Conservation (phyloP, 163 green algal genomes). For the Volvox carteri region DNA sequence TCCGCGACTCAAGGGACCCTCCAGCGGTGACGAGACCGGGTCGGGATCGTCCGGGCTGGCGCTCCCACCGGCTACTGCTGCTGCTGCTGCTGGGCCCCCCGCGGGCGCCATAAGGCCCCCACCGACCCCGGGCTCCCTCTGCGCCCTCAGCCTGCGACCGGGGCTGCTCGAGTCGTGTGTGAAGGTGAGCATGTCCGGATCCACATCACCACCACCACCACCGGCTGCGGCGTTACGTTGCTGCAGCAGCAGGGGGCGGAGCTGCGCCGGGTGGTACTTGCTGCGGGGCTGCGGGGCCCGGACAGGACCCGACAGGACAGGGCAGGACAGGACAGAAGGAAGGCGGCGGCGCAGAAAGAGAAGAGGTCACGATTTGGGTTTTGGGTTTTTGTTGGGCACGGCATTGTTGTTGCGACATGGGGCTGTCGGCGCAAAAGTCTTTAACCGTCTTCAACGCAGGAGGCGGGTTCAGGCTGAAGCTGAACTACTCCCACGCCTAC, state of each 20-base stretch:
- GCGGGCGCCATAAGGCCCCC: neutral
- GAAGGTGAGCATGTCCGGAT: neutral
- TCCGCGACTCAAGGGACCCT: neutral
- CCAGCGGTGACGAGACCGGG: neutral
- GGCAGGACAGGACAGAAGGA: neutral
- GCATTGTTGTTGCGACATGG: no score
- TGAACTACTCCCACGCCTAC: no score
- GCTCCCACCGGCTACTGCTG: no score
- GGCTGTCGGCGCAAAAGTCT: no score
- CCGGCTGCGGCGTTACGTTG: no score
- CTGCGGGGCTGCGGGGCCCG: conserved; percentile 1
- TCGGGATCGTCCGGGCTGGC: conserved; percentile 21
- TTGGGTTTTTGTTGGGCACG: no score
- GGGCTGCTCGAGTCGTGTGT: neutral
- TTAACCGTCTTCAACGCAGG: no score
- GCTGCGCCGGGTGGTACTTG: conserved; percentile 11
- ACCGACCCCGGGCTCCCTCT: neutral
- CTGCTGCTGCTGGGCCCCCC: no score
- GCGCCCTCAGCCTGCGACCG: neutral
- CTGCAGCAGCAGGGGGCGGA: neutral
- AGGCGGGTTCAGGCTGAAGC: no score
- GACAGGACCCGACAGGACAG: neutral
- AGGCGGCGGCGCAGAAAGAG: no score
- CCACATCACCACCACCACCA: neutral
- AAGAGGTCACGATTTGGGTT: no score